phyloP scores from a whole-genome alignment of 257 asterid species.

The Jaltomata sinuosa region DNA sequence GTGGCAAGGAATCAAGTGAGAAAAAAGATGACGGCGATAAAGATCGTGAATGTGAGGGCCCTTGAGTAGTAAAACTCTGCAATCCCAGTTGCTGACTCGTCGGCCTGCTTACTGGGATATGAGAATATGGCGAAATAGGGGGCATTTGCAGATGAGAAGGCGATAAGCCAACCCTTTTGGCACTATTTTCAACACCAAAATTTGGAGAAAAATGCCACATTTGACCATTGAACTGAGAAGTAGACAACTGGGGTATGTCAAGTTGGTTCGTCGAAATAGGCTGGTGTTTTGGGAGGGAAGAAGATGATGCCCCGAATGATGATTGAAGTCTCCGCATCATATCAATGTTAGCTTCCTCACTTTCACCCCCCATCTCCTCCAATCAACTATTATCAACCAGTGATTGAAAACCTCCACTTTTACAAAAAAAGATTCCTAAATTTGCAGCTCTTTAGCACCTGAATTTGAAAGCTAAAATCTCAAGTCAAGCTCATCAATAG shows the following conservation, averaged over 20 bases:
- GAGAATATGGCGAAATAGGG: constrained; percentile 81
- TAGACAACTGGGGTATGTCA: constrained; percentile 51
- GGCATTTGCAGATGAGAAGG: constrained; percentile 89
- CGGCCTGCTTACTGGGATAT: constrained; percentile 41
- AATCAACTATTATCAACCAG: background rate
- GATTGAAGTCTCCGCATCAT: constrained; percentile 65
- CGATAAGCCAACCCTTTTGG: constrained; percentile 64
- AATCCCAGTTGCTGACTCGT: constrained; percentile 48
- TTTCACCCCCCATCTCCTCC: constrained; percentile 51
- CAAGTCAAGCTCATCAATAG: background rate
- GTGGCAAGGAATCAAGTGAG: constrained; percentile 73
- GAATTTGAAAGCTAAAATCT: background rate
- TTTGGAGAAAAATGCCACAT: constrained; percentile 48
- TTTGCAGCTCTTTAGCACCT: background rate
- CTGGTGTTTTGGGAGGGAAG: constrained; percentile 31
- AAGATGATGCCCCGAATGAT: constrained; percentile 62
- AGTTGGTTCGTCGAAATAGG: constrained; percentile 35
- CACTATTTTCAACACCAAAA: constrained; percentile 35
- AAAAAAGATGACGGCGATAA: constrained; percentile 70
- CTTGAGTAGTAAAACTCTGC: constrained; percentile 37
- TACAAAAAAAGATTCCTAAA: background rate
- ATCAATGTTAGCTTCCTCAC: constrained; percentile 41
- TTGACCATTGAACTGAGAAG: constrained; percentile 54
- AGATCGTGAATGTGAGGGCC: constrained; percentile 64
- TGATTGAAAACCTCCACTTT: background rate